Conservation (phyloP, 805 yeast species). For the Nakazawaea wickerhamii region DNA sequence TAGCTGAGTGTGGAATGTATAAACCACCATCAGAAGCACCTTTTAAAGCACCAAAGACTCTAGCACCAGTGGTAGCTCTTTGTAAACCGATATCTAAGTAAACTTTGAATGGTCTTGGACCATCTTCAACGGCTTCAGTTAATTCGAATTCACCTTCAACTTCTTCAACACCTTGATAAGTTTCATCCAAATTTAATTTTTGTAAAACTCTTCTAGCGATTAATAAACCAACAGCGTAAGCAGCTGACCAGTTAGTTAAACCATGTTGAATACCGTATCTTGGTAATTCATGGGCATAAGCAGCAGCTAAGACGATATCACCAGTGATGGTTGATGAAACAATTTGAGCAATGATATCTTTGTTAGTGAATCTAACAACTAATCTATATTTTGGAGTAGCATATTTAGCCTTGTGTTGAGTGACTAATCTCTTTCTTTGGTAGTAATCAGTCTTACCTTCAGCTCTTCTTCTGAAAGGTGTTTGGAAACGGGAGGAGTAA, state of each 20-base stretch:
- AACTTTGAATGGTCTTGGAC: conserved; percentile 99
- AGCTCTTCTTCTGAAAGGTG: conserved; percentile 99
- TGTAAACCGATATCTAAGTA: conserved; percentile 98
- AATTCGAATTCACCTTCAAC: conserved; percentile 98
- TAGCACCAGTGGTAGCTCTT: conserved; percentile 99
- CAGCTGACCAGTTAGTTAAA: conserved; percentile 99
- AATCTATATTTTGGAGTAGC: conserved; percentile 99
- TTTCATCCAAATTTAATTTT: conserved; percentile 97
- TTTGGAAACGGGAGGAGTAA: conserved; percentile 99
- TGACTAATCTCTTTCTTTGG: conserved; percentile 98
- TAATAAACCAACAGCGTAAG: conserved; percentile 97
- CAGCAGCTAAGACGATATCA: conserved; percentile 93
- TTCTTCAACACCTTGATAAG: conserved; percentile 98
- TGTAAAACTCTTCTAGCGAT: conserved; percentile 98
- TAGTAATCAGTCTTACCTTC: conserved; percentile 99
- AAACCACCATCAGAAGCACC: conserved; percentile 99
- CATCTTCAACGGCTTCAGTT: conserved; percentile 99
- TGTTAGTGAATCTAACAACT: conserved; percentile 99
- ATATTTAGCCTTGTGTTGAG: conserved; percentile 99
- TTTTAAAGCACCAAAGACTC: conserved; percentile 98
- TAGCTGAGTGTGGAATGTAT: conserved; percentile 98
- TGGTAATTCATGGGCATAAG: conserved; percentile 99
- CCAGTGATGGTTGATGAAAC: conserved; percentile 96
- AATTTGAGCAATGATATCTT: conserved; percentile 97
- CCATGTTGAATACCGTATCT: conserved; percentile 96